Conservation (phyloP, 441 rosid genomes). For the Erodium trifolium region DNA sequence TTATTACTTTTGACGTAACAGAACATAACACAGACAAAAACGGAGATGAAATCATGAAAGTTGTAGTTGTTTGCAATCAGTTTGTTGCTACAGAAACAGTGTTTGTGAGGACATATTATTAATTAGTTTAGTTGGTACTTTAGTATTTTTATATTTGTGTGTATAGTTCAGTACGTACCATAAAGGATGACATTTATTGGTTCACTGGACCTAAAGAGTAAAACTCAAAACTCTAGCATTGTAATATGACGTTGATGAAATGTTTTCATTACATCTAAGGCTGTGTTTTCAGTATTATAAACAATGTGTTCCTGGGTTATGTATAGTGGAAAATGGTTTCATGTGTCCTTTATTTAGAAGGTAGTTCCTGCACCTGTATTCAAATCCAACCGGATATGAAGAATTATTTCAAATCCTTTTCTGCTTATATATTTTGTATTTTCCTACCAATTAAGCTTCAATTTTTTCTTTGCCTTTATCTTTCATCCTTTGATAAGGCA, state of each 20-base stretch:
- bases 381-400: neutral
- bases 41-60: neutral
- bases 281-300: no score
- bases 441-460: neutral
- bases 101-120: neutral
- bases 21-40: neutral
- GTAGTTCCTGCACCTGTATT: neutral
- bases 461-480: neutral
- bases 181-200: no score
- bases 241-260: no score
- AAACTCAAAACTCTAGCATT: neutral
- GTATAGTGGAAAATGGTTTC: neutral
- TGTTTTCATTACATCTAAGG: no score
- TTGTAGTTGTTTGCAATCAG: neutral
- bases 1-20: neutral
- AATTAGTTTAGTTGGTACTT: neutral
- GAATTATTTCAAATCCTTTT: neutral
- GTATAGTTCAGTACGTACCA: neutral
- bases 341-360: constrained; percentile 1
- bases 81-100: neutral
- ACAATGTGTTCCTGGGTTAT: neutral
- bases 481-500: constrained; percentile 1
- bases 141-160: neutral
- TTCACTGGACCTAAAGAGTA: no score
- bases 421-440: neutral